Percentiles rank a stretch among this genome's conserved stretches.
These are phyloP conservation scores for Mucor piriformis DNA, from an alignment of 371 early-diverging fungal genomes.

Conservation along the genomic window DNA sequence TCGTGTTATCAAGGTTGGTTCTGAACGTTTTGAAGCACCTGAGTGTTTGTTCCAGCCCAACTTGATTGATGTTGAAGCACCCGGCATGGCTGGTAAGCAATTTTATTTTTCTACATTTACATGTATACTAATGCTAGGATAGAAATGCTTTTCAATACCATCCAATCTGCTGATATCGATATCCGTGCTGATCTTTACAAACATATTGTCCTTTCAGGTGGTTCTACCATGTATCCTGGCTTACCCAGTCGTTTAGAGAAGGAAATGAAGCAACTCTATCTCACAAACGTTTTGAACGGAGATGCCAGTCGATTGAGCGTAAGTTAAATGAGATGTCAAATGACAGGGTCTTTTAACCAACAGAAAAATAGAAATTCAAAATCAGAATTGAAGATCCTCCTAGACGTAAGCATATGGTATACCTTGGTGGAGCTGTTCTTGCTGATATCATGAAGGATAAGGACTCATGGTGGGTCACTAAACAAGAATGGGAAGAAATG, in stretches of 20 bases:
- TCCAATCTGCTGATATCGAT: conserved; percentile 92
- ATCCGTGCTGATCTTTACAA: conserved; percentile 93
- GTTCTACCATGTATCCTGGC: conserved; percentile 98
- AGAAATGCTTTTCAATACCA: conserved; percentile 92
- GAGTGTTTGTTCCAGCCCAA: conserved; percentile 98
- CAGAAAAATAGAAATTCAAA: conserved; percentile 96
- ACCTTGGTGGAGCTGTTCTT: conserved; percentile 96
- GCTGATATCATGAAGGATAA: conserved; percentile 95
- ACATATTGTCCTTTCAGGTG: conserved; percentile 96
- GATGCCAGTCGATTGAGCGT: conserved; percentile 84
- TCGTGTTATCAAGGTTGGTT: conserved; percentile 96
- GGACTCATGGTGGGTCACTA: conserved; percentile 92
- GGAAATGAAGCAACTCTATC: conserved; percentile 96
- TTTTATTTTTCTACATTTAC: not conserved
- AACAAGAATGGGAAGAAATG: conserved; percentile 93
- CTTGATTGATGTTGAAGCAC: conserved; percentile 91
- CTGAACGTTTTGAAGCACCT: conserved; percentile 97
- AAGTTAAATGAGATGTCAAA: too few species aligned
- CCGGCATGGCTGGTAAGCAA: conserved; percentile 86
- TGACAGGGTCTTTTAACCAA: too few species aligned
- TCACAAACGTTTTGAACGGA: conserved; percentile 83
- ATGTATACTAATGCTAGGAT: not conserved
- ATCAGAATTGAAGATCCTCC: conserved; percentile 97
- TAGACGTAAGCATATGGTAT: conserved; percentile 96
- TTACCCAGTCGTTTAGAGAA: conserved; percentile 95